phyloP scores from a whole-genome alignment of 257 asterid genomes.

The Rhazya stricta region DNA sequence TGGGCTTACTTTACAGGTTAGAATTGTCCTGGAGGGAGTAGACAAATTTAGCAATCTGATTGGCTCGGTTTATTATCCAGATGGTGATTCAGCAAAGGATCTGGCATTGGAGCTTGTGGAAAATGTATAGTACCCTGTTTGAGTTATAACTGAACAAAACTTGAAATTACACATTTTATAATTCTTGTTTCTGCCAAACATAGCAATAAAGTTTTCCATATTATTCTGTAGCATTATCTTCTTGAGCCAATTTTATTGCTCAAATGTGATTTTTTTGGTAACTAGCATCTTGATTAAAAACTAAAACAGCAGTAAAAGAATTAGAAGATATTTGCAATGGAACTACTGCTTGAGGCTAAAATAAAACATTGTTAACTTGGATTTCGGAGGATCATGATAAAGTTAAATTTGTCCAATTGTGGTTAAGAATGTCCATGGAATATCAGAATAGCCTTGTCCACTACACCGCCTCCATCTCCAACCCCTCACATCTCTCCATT shows the following conservation, averaged over 20 bases:
- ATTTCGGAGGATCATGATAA: neutral
- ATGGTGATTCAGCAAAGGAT: conserved; percentile 86
- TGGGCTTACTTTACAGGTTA: conserved; percentile 51
- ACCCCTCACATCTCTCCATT: neutral
- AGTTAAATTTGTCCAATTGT: neutral
- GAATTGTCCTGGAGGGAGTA: conserved; percentile 92
- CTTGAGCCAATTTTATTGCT: neutral
- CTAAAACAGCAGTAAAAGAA: neutral
- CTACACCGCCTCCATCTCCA: neutral
- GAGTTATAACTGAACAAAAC: neutral
- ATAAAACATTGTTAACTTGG: neutral
- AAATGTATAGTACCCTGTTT: conserved; percentile 40
- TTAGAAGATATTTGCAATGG: neutral
- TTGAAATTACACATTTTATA: neutral
- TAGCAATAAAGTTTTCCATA: neutral
- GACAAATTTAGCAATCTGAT: conserved; percentile 87
- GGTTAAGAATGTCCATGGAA: neutral
- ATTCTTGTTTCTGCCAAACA: neutral
- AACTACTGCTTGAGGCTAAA: neutral
- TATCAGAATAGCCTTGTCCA: neutral
- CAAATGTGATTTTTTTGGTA: neutral
- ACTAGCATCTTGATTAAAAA: neutral
- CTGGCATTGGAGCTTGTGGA: conserved; percentile 89
- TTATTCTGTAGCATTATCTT: neutral
- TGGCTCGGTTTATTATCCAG: conserved; percentile 83